Evolutionary conservation across 1,139 yeast species (phyloP).

Genomic region (Suzukiozyma palmioleophila): DNA sequence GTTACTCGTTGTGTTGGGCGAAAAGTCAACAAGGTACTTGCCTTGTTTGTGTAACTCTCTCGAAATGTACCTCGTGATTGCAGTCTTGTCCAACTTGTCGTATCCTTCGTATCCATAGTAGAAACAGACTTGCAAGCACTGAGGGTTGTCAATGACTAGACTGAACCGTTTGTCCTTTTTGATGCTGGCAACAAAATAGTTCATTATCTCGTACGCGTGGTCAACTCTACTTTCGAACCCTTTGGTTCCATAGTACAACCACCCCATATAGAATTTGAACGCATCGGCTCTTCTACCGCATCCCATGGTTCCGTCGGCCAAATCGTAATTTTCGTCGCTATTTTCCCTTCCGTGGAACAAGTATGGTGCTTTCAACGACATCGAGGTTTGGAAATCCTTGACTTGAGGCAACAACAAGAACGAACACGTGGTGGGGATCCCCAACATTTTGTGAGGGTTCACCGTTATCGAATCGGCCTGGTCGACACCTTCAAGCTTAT

Average conservation of each 20-base stretch:
- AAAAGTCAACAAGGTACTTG: conserved; percentile 70
- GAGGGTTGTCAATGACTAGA: conserved; percentile 56
- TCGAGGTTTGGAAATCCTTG: conserved; percentile 60
- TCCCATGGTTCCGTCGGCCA: conserved; percentile 92
- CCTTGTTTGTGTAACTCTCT: conserved; percentile 58
- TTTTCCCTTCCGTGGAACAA: conserved; percentile 64
- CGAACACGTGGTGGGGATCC: conserved; percentile 87
- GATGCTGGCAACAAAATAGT: conserved; percentile 52
- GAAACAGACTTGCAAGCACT: conserved; percentile 82
- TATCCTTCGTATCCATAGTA: conserved; percentile 52
- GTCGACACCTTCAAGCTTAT: conserved; percentile 55
- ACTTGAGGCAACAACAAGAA: conserved; percentile 72
- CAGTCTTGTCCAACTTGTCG: conserved; percentile 41
- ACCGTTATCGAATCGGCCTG: conserved; percentile 76
- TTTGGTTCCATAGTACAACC: conserved; percentile 72
- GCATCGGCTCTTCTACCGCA: conserved; percentile 88
- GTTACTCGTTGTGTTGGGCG: conserved; percentile 60
- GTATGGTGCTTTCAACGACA: conserved; percentile 77
- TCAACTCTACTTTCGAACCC: conserved; percentile 60
- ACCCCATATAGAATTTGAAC: conserved; percentile 70
- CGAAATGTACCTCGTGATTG: conserved; percentile 61
- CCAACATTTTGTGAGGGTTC: conserved; percentile 87
- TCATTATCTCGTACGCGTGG: conserved; percentile 65
- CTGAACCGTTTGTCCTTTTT: conserved; percentile 37
- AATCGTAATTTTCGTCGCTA: conserved; percentile 60